Conservation (phyloP, 441 rosid genomes). For the Raphanus hybrid region DNA sequence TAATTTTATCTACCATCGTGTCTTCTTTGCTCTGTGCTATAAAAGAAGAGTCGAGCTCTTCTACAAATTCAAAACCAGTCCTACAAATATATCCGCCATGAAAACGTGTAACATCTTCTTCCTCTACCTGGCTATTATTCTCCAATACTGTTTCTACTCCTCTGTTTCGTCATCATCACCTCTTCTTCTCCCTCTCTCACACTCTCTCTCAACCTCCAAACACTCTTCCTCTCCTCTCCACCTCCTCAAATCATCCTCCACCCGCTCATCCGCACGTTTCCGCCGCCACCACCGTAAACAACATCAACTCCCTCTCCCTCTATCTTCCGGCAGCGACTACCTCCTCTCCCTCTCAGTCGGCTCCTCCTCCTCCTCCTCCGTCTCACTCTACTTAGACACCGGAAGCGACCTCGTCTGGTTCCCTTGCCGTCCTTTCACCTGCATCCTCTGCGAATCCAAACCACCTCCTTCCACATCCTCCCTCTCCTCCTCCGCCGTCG, state of each 20-base stretch:
- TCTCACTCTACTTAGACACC: constrained; percentile 89
- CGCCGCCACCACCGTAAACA: constrained; percentile 49
- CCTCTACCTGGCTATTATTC: constrained; percentile 34
- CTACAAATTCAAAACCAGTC: constrained; percentile 31
- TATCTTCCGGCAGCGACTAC: constrained; percentile 85
- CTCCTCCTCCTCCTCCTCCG: constrained; percentile 51
- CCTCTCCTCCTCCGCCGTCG: constrained; percentile 51
- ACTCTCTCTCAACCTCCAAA: constrained; percentile 64
- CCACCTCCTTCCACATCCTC: constrained; percentile 44
- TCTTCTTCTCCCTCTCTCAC: constrained; percentile 62
- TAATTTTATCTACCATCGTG: constrained; percentile 2
- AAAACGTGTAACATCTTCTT: constrained; percentile 39
- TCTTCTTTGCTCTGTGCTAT: constrained; percentile 26
- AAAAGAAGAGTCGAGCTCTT: constrained; percentile 2
- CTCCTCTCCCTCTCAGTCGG: constrained; percentile 77
- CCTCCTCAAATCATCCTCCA: constrained; percentile 72
- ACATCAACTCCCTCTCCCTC: constrained; percentile 69
- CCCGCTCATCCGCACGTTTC: constrained; percentile 81
- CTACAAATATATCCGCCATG: constrained; percentile 30
- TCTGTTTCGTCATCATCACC: constrained; percentile 41
- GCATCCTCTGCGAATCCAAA: constrained; percentile 86
- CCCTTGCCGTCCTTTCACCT: constrained; percentile 86
- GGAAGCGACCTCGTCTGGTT: constrained; percentile 98
- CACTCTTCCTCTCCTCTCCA: constrained; percentile 65
- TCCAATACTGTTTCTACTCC: constrained; percentile 32